Conservation (phyloP, 768 basidiomycete genomes). For the Coprinopsis strossmayeri region DNA sequence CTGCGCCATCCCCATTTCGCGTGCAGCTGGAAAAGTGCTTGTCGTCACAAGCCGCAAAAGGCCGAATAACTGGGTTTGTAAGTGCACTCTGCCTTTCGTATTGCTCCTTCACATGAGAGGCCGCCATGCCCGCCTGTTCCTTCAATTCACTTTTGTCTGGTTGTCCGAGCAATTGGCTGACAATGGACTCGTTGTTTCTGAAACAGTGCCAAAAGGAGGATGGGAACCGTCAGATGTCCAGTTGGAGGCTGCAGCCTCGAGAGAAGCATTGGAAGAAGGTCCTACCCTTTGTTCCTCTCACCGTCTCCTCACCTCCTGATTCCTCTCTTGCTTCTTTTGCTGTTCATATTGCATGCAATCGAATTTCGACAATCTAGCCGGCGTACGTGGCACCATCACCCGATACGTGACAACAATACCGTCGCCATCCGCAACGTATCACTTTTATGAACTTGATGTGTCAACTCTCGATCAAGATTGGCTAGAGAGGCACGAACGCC, state of each 20-base stretch:
- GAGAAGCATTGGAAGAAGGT: constrained; percentile 97
- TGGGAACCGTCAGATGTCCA: constrained; percentile 79
- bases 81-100: constrained; percentile 34
- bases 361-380: constrained; percentile 47
- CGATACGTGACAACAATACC: constrained; percentile 81
- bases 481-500: constrained; percentile 75
- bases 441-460: constrained; percentile 88
- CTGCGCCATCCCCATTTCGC: constrained; percentile 81
- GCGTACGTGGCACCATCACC: constrained; percentile 81
- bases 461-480: constrained; percentile 69
- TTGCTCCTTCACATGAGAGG: background rate
- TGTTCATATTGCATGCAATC: constrained; percentile 21
- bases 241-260: constrained; percentile 82
- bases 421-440: constrained; percentile 74
- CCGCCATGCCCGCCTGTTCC: constrained; percentile 5
- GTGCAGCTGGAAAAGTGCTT: constrained; percentile 69
- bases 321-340: constrained; percentile 30
- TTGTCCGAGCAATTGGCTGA: constrained; percentile 8
- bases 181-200: constrained; percentile 3
- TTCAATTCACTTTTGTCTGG: constrained; percentile 7
- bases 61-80: constrained; percentile 80
- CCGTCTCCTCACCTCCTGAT: constrained; percentile 70
- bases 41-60: constrained; percentile 82
- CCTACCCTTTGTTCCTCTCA: constrained; percentile 76
- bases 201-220: constrained; percentile 85